These are phyloP conservation scores for Lachancea meyersii DNA, from an alignment of 805 yeast genomes.

Conservation along the genomic window DNA sequence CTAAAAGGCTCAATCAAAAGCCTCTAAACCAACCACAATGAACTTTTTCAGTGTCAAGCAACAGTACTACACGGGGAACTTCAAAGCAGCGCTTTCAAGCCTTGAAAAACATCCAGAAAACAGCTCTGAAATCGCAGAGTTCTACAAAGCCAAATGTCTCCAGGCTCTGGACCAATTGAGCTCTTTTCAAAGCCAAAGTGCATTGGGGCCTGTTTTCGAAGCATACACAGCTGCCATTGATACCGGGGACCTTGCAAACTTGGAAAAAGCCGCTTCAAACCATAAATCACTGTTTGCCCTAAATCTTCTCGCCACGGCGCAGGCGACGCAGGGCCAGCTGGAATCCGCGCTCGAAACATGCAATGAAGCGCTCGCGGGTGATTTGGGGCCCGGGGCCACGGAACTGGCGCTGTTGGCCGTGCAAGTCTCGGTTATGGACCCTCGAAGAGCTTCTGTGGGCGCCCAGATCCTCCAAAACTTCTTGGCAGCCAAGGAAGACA, in stretches of 20 bases:
- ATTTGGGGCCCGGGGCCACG: conserved; percentile 33
- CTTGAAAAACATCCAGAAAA: conserved; percentile 37
- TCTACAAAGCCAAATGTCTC: conserved; percentile 34
- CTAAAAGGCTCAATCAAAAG: too few species aligned
- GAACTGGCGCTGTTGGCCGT: conserved; percentile 39
- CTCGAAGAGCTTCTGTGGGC: conserved; percentile 32
- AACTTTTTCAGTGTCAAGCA: conserved; percentile 52
- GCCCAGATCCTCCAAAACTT: conserved; percentile 43
- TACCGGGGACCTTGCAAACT: conserved; percentile 10
- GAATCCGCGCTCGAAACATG: conserved; percentile 36
- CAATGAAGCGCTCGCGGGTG: conserved; percentile 40
- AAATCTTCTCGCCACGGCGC: conserved; percentile 26
- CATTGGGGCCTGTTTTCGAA: conserved; percentile 28
- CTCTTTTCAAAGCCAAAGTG: conserved; percentile 13
- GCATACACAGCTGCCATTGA: conserved; percentile 25
- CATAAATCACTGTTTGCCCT: conserved; percentile 21
- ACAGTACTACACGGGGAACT: conserved; percentile 57
- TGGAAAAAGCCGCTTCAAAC: conserved; percentile 15
- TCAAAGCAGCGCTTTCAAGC: conserved; percentile 38
- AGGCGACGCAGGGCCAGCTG: conserved; percentile 23
- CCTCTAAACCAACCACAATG: conserved; percentile 13
- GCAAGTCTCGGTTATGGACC: conserved; percentile 36
- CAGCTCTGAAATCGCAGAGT: conserved; percentile 23
- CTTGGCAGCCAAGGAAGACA: conserved; percentile 41
- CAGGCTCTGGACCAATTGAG: conserved; percentile 27